These are phyloP conservation scores for Neltuma alba DNA, from an alignment of 306 rosid genomes.

Conservation along the genomic window DNA sequence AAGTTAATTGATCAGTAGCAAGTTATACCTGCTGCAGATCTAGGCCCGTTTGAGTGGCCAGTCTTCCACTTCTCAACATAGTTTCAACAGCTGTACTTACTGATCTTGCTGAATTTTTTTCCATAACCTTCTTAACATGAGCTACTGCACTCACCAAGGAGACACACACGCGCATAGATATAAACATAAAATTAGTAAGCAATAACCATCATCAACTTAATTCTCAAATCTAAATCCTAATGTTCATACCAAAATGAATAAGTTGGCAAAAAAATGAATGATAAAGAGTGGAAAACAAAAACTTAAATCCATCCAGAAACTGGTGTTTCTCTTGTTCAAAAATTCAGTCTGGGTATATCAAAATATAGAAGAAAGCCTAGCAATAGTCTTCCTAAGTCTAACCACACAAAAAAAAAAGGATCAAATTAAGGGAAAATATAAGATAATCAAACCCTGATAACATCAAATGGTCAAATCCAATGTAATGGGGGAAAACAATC, in stretches of 20 bases:
- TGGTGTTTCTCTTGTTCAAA: not conserved
- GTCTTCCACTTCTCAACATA: constrained; percentile 84
- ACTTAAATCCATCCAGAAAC: not conserved
- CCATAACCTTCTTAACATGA: constrained; percentile 65
- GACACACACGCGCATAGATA: not conserved
- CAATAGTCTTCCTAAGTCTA: not conserved
- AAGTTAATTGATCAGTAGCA: constrained; percentile 18
- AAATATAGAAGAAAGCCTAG: not conserved
- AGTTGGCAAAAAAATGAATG: constrained; percentile 3
- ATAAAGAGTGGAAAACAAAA: constrained; percentile 3
- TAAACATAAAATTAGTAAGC: constrained; percentile 12
- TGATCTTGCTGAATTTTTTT: constrained; percentile 54
- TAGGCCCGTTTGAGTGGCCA: constrained; percentile 62
- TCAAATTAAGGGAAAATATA: not conserved
- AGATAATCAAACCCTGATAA: not conserved
- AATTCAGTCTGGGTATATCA: not conserved
- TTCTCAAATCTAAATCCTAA: not conserved
- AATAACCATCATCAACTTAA: constrained; percentile 19
- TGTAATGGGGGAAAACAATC: not conserved
- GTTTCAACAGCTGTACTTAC: constrained; percentile 66
- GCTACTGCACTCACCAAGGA: constrained; percentile 48
- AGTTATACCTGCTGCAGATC: constrained; percentile 93
- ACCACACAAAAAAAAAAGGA: not conserved
- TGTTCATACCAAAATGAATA: constrained; percentile 4
- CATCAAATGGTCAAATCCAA: not conserved